Conservation (phyloP, 306 rosid genomes). For the Lathyrus tuberosus region DNA sequence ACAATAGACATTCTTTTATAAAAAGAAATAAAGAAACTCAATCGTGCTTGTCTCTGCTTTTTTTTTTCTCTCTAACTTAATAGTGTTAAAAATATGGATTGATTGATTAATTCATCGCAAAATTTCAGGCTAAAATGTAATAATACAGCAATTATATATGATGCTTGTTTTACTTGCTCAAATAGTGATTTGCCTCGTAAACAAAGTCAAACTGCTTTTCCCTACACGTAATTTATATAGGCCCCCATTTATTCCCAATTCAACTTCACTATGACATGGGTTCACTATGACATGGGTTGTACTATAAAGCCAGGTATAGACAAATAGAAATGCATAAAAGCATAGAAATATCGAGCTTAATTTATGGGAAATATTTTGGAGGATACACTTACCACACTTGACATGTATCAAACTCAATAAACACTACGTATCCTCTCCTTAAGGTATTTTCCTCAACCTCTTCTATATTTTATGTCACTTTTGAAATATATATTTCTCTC, state of each 20-base stretch:
- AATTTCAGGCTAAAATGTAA: conserved; percentile 7
- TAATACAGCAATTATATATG: conserved; percentile 21
- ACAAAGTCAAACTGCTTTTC: conserved; percentile 35
- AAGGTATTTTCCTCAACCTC: too few species aligned
- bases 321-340: neutral
- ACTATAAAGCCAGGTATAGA: neutral
- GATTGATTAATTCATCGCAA: conserved; percentile 31
- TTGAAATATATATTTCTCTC: too few species aligned
- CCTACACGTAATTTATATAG: conserved; percentile 34
- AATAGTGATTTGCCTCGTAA: conserved; percentile 33
- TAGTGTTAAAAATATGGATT: too few species aligned
- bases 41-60: conserved; percentile 15
- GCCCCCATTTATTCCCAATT: conserved; percentile 13
- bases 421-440: too few species aligned
- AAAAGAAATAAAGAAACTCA: neutral
- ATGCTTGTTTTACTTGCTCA: conserved; percentile 3
- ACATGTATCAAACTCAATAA: neutral
- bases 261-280: neutral
- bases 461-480: too few species aligned
- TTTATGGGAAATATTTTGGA: neutral
- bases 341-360: neutral
- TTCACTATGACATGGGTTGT: neutral
- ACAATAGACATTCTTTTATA: too few species aligned
- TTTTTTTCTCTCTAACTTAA: neutral
- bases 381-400: neutral